Conservation (phyloP, 2,329 filamentous ascomycete species). For the Teratosphaeria gauchensis region DNA sequence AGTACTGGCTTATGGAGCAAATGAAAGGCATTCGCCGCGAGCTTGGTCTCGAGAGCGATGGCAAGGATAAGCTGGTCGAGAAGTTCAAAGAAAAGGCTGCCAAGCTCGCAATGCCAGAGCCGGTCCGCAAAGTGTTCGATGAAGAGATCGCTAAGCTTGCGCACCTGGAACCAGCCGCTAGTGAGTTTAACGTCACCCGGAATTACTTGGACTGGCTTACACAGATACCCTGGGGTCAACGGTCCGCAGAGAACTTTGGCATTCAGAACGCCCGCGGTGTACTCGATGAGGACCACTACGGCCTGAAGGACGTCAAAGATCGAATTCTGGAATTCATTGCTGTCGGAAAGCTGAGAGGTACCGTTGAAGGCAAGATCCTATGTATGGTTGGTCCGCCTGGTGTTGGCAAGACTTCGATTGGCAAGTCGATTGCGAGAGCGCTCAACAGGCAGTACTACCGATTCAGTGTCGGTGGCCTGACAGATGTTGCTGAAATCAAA, state of each 20-base stretch:
- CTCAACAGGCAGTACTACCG: constrained; percentile 95
- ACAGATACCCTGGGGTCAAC: constrained; percentile 93
- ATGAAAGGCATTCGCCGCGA: constrained; percentile 98
- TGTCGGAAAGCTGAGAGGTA: constrained; percentile 90
- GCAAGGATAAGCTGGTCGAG: constrained; percentile 95
- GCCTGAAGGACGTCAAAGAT: constrained; percentile 95
- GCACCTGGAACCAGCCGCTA: constrained; percentile 88
- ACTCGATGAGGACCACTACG: constrained; percentile 92
- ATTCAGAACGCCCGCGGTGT: constrained; percentile 86
- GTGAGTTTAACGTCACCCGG: constrained; percentile 95
- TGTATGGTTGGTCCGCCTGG: constrained; percentile 96
- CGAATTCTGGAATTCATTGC: constrained; percentile 97
- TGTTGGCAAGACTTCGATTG: constrained; percentile 97
- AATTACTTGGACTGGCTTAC: constrained; percentile 99
- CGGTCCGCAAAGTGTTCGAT: constrained; percentile 94
- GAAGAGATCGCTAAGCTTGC: constrained; percentile 96
- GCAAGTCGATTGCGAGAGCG: constrained; percentile 92
- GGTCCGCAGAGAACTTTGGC: constrained; percentile 92
- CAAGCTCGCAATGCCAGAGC: constrained; percentile 93
- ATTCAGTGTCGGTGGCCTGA: constrained; percentile 93
- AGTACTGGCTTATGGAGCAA: constrained; percentile 99
- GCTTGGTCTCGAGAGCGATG: constrained; percentile 91
- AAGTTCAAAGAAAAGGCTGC: constrained; percentile 92
- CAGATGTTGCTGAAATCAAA: constrained; percentile 98
- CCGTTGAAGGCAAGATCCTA: constrained; percentile 95